Base-by-base conservation (phyloP, 2,329 filamentous ascomycete genomes). In the Botrytis paeoniae region DNA sequence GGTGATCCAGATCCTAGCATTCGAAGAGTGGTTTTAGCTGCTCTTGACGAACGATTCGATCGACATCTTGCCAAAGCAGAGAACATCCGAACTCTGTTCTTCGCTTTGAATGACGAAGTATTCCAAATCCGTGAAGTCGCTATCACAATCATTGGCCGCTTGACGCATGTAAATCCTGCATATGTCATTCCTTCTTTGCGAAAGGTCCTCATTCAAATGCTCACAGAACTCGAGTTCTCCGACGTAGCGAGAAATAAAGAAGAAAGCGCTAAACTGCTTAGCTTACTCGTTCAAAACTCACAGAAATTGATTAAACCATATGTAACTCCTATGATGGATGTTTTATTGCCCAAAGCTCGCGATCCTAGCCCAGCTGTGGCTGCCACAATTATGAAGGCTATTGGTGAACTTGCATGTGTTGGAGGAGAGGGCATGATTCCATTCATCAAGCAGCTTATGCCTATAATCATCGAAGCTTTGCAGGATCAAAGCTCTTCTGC, bases 141-240 rank as follows among this genome's bases (percentile, higher is more conserved):
- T 14, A 98, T 99, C 79, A 92, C 93, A 29, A 98, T 99, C 76
- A 97, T 99, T 78, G 97, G 96, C 45, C 93, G 97, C 20, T 85
- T 99, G 73, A 97, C 96, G 0, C 89, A 89, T 70, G 91, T 94
- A 76, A 99, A 99, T 77, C 97, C 96, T 1, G 97, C 97, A 73
- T 99, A 99, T 82, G 95, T 99, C 77, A 97, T 99, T 79, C 96
- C 97, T 2, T 97, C 96, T 0, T 83, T 99, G 57, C 92, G 96
- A 75, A 99, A 99, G 83, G 92, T 97, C 9, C 89, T 99, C 39
- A 95, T 99, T 73, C 97, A 99, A 82, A 91, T 99, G 82, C 87
- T 99, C 75, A 99, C 96, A 0, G 95, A 98, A 79, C 91, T 99
- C 35, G 95, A 97, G 78, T 98, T 98, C 79, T 97, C 96, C 10